Evolutionary conservation across 352 stramenopile genomes (phyloP).

Genomic region (Globisporangium spinosum): DNA sequence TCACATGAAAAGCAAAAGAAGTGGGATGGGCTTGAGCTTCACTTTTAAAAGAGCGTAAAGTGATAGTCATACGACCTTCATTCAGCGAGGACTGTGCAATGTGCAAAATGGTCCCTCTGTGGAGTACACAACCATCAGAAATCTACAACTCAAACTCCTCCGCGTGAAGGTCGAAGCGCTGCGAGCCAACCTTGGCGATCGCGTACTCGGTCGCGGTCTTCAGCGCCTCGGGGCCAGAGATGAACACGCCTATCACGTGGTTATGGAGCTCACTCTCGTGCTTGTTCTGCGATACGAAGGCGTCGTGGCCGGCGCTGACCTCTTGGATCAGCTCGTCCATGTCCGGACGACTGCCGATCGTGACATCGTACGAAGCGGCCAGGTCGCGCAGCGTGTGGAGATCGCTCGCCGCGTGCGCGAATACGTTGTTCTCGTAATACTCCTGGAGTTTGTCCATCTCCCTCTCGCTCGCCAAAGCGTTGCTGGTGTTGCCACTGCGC

Average conservation of each 20-base stretch:
- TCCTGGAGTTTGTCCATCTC: not conserved
- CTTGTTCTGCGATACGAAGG: not conserved
- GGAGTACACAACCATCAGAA: no score
- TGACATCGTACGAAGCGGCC: constrained; percentile 25
- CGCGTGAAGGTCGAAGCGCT: not conserved
- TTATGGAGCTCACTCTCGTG: not conserved
- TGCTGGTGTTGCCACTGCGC: not conserved
- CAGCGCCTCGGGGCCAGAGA: constrained; percentile 12
- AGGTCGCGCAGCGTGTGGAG: constrained; percentile 29
- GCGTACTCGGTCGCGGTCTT: constrained; percentile 16
- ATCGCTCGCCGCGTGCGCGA: constrained; percentile 1
- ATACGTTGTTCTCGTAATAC: no score
- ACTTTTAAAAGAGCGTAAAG: no score
- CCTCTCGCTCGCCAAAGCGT: not conserved
- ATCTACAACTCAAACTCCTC: constrained; percentile 2
- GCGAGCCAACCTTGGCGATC: constrained; percentile 7
- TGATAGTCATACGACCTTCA: no score
- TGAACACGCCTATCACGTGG: constrained; percentile 11
- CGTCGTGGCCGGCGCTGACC: constrained; percentile 20
- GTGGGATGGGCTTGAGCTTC: no score
- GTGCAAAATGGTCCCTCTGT: no score
- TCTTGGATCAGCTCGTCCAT: constrained; percentile 31
- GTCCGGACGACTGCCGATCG: constrained; percentile 27
- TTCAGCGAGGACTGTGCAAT: no score
- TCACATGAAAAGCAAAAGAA: no score